Conservation (phyloP, 805 yeast genomes). For the Henningerozyma blattae region DNA sequence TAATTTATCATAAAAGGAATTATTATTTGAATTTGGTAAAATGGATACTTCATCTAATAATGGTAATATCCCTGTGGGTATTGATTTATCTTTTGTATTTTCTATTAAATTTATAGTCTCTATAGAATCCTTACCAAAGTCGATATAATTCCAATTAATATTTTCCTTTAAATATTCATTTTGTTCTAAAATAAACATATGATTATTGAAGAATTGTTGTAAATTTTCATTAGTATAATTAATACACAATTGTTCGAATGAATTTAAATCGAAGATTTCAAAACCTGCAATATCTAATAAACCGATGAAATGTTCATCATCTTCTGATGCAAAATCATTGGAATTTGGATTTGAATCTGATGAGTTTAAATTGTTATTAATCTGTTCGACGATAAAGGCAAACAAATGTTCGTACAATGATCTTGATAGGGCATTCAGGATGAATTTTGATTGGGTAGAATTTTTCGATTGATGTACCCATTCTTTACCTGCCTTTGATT, state of each 20-base stretch:
- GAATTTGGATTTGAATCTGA: conserved; percentile 24
- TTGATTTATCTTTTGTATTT: conserved; percentile 27
- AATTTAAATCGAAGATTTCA: conserved; percentile 87
- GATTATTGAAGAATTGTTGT: conserved; percentile 96
- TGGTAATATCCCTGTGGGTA: conserved; percentile 73
- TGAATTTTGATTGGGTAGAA: conserved; percentile 65
- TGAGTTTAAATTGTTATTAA: conserved; percentile 55
- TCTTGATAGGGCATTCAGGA: conserved; percentile 81
- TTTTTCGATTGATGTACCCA: conserved; percentile 68
- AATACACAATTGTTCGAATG: conserved; percentile 94
- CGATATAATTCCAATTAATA: conserved; percentile 92
- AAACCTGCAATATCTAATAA: conserved; percentile 96
- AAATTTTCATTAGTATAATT: conserved; percentile 94
- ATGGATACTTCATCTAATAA: conserved; percentile 91
- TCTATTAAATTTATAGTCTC: conserved; percentile 92
- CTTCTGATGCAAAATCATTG: background rate
- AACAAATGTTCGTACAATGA: conserved; percentile 77
- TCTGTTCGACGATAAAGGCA: conserved; percentile 59
- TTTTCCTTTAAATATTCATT: conserved; percentile 89
- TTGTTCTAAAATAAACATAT: conserved; percentile 94
- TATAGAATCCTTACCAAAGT: conserved; percentile 88
- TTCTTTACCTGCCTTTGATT: conserved; percentile 86
- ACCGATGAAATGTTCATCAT: conserved; percentile 55
- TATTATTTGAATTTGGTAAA: conserved; percentile 81
- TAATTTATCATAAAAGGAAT: conserved; percentile 70